Base-by-base conservation (phyloP, 83 land plant genomes). In the Picea mariana region DNA sequence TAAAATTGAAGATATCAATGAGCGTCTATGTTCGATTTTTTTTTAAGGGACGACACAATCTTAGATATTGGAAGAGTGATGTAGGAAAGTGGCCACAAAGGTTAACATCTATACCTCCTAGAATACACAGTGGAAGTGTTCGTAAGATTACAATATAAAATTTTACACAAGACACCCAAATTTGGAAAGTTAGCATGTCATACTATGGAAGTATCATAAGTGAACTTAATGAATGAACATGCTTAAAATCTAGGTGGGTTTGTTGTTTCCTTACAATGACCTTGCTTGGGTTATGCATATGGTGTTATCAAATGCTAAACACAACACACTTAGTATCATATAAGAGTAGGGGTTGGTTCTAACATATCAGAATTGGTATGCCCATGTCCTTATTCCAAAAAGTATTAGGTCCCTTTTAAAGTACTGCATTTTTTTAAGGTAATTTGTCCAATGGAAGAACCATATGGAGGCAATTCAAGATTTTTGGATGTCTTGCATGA, bases 311-410 rank as follows among this genome's bases (percentile, higher is more conserved):
- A 84, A 75, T 26, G 85, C 92, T 8, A 67, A 84, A 67, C 58
- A 82, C 65, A 81, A 89, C 81, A 91, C 95, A 9, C 89, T 93
- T 38, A 92, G 93, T 52, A 81, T 85, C 62, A 85, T 93, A n/a
- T 93, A 84, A 75, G 95, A 93, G 66, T 83, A 94, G 55, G 95
- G 95, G 26, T 81, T 93, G 52, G 89, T 93, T 52, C 94, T 93
- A 62, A 34, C 38, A 34, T 34, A 34, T 34, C 38, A 34, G 38
- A 34, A 34, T 34, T 34, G 38, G 38, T 34, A 34, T 34, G 38
- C 38, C 2, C 38, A 34, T 34, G 38, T 34, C 38, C 2, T 34
- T 34, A 34, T 34, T 34, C 38, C 2, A 34, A 34, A 34, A 34
- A 34, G 3, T 34, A 34, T 34, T 34, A 34, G 38, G 38, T 34